phyloP scores from a whole-genome alignment of 768 basidiomycete genomes.

The Pleurotus eryngii region DNA sequence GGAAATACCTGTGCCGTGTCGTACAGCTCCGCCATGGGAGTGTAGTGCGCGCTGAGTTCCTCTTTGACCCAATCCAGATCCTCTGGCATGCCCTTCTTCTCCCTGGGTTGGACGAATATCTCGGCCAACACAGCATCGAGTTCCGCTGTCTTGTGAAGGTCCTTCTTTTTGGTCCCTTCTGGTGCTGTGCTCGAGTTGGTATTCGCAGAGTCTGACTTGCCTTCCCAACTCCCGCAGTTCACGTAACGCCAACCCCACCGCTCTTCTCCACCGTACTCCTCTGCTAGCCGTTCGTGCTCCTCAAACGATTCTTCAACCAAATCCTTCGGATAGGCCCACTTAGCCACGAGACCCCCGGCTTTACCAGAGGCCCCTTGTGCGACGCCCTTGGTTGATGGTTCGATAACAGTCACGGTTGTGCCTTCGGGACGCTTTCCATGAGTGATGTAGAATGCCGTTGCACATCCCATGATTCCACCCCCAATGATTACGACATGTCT shows the following conservation, averaged over 20 bases:
- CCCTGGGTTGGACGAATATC: constrained; percentile 14
- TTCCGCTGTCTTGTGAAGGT: constrained; percentile 55
- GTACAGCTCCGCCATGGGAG: constrained; percentile 50
- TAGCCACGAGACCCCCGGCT: constrained; percentile 80
- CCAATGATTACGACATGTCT: constrained; percentile 72
- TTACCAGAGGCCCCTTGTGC: constrained; percentile 79
- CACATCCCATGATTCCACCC: constrained; percentile 84
- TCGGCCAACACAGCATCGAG: constrained; percentile 28
- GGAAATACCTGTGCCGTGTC: constrained; percentile 79
- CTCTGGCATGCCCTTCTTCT: constrained; percentile 39
- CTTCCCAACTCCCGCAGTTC: constrained; percentile 70
- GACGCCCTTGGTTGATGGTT: constrained; percentile 62
- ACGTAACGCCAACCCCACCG: constrained; percentile 86
- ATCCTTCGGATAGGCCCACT: constrained; percentile 78
- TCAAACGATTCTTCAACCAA: constrained; percentile 68
- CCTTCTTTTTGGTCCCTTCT: constrained; percentile 34
- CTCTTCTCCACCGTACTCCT: constrained; percentile 61
- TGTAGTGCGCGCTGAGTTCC: constrained; percentile 59
- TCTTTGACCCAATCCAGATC: constrained; percentile 54
- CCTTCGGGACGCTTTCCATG: constrained; percentile 43
- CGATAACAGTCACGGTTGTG: constrained; percentile 57
- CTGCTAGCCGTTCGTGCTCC: constrained; percentile 72
- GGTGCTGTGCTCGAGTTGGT: constrained; percentile 16
- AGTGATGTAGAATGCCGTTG: constrained; percentile 78
- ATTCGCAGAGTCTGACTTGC: constrained; percentile 41